Evolutionary conservation across 176 grass and related monocot species (phyloP).

Genomic region (Eragrostis curvula): DNA sequence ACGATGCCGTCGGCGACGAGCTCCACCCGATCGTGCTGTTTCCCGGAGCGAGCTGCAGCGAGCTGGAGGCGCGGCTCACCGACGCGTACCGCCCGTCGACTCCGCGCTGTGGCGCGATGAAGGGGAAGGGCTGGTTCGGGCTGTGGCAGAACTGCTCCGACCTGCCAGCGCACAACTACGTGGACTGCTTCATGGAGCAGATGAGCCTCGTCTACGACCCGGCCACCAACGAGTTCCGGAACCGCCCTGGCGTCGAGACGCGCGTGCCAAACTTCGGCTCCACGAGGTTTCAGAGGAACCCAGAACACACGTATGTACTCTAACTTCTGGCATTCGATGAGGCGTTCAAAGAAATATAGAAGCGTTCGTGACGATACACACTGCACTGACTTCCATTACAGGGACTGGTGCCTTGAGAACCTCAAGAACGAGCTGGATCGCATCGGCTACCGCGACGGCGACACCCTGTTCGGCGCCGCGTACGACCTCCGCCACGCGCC

Average conservation of each 20-base stretch:
- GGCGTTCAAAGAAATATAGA: too few relatives aligned
- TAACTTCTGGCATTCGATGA: too few relatives aligned
- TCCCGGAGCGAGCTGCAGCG: constrained; percentile 2
- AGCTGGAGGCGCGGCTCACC: constrained; percentile 15
- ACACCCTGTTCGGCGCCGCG: not conserved
- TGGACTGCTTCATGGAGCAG: constrained; percentile 32
- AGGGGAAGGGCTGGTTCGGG: constrained; percentile 6
- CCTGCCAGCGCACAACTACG: not conserved
- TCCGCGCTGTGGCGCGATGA: not conserved
- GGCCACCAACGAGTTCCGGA: not conserved
- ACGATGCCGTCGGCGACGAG: not conserved
- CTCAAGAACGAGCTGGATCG: not conserved
- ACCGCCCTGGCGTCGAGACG: constrained; percentile 10
- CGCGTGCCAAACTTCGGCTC: not conserved
- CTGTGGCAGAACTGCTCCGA: not conserved
- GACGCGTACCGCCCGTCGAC: not conserved
- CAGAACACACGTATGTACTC: too few relatives aligned
- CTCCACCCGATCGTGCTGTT: not conserved
- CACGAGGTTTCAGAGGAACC: not conserved
- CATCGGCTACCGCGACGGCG: not conserved
- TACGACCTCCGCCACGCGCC: constrained; percentile 6
- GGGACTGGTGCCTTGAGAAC: not conserved
- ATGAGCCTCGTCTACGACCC: constrained; percentile 30
- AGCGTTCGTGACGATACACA: too few relatives aligned
- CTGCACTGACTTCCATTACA: not conserved